Evolutionary conservation across 108 stramenopile genomes (phyloP), one percentile per base, ranked within the genome.

Genomic region (Cyclotella distinguenda): DNA sequence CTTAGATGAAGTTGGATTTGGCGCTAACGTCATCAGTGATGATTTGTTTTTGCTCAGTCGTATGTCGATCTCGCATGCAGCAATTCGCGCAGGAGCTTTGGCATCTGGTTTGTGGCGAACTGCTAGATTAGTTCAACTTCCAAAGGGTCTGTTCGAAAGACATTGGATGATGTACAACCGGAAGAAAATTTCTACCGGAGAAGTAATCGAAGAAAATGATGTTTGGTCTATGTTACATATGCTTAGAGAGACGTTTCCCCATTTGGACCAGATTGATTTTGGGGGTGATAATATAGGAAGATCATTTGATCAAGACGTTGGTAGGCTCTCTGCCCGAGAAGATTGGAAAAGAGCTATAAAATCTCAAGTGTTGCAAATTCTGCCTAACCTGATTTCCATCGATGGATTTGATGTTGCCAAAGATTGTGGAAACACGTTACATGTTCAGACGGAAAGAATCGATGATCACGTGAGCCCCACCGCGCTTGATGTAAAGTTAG

Each of bases 41-140:
- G 33, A 18, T 18, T 10, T 61, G 35, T 42, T 60, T 30, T 5
- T 60, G 12, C 36, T 60, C 4, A 47, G 46, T 26, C 22, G 67
- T n/a, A 43, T 77, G 22, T 77, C 75, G 5, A 62, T 77, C 33
- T 36, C 75, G 11, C 53, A 56, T 7, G 75, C 67, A 8, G 67
- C 75, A 1, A 51, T 77, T 28, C 75, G 63, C 7, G 75, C 67
- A 30, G 75, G 51, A 43, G 66, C 67, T 10, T 28, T 77, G 43
- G 75, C 66, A 3, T 77, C 66, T 15, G 75, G 75, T 44, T 46
- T 77, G 18, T 77, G 75, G 75, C 67, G 75, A 12, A 77, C 75
- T 55, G 75, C 68, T 23, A 35, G 57, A 45, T 35, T 62, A 28
- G 75, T 77, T 22, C 59, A 56, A 44, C 48, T 77, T 25, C 75